A percentile compares a stretch with the other conserved stretches of the same genome.
phyloP scores from a whole-genome alignment of 306 rosid genomes.

The Quercus cerris region DNA sequence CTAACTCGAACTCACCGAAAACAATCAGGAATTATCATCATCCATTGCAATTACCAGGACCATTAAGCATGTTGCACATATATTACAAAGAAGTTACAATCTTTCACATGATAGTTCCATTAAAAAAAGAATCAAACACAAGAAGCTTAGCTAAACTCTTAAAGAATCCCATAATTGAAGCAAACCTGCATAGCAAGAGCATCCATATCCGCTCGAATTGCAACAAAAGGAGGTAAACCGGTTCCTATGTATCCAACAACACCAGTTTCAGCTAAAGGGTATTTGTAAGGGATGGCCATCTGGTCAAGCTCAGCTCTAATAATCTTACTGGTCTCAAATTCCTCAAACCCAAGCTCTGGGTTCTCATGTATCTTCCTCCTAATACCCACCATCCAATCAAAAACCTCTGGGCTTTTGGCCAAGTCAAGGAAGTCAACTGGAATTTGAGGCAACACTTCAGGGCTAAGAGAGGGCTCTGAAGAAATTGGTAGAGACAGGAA shows the following conservation, averaged over 20 bases:
- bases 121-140: not conserved
- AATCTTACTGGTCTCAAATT: slow-evolving; percentile 76
- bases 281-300: slow-evolving; percentile 47
- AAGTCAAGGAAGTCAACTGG: slow-evolving; percentile 40
- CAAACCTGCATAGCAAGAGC: slow-evolving; percentile 76
- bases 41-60: not conserved
- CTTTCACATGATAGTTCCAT: not conserved
- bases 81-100: not conserved
- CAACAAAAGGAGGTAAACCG: slow-evolving; percentile 70
- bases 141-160: not conserved
- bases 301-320: slow-evolving; percentile 62
- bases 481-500: slow-evolving; percentile 19
- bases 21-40: not conserved
- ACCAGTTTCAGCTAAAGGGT: slow-evolving; percentile 77
- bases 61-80: not conserved
- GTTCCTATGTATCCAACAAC: slow-evolving; percentile 70
- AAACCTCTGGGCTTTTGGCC: slow-evolving; percentile 45
- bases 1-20: not conserved
- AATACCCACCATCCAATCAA: slow-evolving; percentile 61
- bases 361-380: slow-evolving; percentile 80
- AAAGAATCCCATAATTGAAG: not conserved
- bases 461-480: slow-evolving; percentile 27
- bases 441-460: slow-evolving; percentile 28
- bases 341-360: slow-evolving; percentile 76
- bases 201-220: slow-evolving; percentile 92